phyloP scores from a whole-genome alignment of 2,329 filamentous ascomycete genomes.

The Xylaria sp. region DNA sequence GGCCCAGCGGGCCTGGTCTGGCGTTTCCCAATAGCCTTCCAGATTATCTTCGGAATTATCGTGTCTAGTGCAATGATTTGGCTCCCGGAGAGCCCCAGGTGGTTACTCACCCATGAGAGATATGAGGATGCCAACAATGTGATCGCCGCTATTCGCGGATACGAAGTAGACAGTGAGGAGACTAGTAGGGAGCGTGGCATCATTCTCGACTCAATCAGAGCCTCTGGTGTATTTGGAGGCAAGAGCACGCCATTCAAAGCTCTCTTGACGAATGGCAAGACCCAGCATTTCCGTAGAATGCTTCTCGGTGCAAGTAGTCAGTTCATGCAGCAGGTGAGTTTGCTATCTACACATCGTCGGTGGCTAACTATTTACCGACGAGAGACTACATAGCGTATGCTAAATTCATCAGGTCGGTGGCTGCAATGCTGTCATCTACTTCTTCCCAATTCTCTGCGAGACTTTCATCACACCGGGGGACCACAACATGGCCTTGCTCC shows the following conservation, averaged over 20 bases:
- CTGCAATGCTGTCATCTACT: constrained; percentile 69
- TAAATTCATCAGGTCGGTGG: constrained; percentile 54
- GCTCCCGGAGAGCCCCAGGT: constrained; percentile 59
- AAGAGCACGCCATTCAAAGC: constrained; percentile 61
- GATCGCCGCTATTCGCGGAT: constrained; percentile 51
- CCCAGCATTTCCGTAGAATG: constrained; percentile 73
- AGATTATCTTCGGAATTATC: constrained; percentile 57
- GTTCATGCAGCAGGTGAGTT: constrained; percentile 66
- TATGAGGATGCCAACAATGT: constrained; percentile 55
- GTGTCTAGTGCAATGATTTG: constrained; percentile 56
- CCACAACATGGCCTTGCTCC: constrained; percentile 61
- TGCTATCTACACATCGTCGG: background rate
- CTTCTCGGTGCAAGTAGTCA: constrained; percentile 68
- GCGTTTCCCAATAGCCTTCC: constrained; percentile 66
- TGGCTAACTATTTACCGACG: background rate
- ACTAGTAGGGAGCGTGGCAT: constrained; percentile 68
- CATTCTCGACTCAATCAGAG: constrained; percentile 71
- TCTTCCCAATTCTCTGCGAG: constrained; percentile 68
- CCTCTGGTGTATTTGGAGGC: constrained; percentile 57
- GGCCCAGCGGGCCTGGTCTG: constrained; percentile 59
- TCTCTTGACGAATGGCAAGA: constrained; percentile 70
- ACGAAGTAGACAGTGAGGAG: constrained; percentile 63
- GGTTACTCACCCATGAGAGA: constrained; percentile 59
- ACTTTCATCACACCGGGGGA: constrained; percentile 52
- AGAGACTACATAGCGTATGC: background rate